These are phyloP conservation scores for Trametes versicolor DNA, from an alignment of 1,284 basidiomycete species.

Conservation along the genomic window DNA sequence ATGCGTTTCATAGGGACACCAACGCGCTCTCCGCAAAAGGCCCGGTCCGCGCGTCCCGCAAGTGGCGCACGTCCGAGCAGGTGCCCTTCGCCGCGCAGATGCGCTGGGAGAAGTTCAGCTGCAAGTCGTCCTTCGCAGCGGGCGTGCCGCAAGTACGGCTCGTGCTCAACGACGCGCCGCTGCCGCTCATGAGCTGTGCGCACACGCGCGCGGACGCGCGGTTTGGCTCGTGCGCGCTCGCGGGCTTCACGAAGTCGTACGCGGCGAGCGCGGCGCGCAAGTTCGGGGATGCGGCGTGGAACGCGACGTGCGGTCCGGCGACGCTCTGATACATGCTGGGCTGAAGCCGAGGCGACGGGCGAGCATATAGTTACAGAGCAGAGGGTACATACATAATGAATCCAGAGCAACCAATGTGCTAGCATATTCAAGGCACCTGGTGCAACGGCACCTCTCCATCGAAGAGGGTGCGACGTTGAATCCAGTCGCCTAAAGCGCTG, in stretches of 20 bases:
- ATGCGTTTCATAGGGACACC: constrained; percentile 42
- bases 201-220: constrained; percentile 36
- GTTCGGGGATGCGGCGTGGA: constrained; percentile 51
- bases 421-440: too few relatives aligned
- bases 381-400: too few relatives aligned
- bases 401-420: too few relatives aligned
- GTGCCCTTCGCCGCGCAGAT: constrained; percentile 57
- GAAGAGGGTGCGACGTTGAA: neutral
- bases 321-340: constrained; percentile 22
- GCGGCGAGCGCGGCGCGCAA: constrained; percentile 39
- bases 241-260: constrained; percentile 48
- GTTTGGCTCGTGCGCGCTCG: constrained; percentile 53
- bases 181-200: constrained; percentile 48
- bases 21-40: constrained; percentile 45
- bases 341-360: neutral
- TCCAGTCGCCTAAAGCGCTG: too few relatives aligned
- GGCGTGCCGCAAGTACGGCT: constrained; percentile 53
- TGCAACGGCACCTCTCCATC: neutral
- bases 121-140: constrained; percentile 42
- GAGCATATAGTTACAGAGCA: too few relatives aligned
- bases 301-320: constrained; percentile 48
- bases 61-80: constrained; percentile 53
- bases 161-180: constrained; percentile 53
- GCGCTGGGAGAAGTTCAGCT: constrained; percentile 57
- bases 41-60: constrained; percentile 45